These are phyloP conservation scores for Scytalidium lignicola DNA, from an alignment of 2,329 filamentous ascomycete genomes.

Conservation along the genomic window DNA sequence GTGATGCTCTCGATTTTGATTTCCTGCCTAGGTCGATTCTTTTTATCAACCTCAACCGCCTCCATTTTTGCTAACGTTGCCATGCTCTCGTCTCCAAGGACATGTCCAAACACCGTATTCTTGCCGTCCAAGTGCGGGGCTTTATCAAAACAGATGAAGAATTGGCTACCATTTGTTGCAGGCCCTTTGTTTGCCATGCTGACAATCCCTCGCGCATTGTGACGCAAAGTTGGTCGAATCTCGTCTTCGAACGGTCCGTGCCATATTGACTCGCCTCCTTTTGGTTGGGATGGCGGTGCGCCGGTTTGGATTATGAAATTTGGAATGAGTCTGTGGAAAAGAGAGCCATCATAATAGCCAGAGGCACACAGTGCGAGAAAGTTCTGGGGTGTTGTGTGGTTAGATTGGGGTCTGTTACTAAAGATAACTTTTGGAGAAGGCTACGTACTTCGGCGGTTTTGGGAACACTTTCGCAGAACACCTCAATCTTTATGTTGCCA, in stretches of 20 bases:
- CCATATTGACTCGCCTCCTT: constrained; percentile 70
- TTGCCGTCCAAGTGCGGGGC: constrained; percentile 77
- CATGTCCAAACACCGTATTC: constrained; percentile 78
- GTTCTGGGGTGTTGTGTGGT: constrained; percentile 51
- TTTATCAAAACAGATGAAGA: constrained; percentile 74
- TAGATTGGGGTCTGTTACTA: constrained; percentile 9
- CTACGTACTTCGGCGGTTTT: constrained; percentile 76
- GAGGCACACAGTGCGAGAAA: constrained; percentile 84
- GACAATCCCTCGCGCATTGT: constrained; percentile 64
- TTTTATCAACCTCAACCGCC: constrained; percentile 68
- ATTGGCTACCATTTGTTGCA: constrained; percentile 71
- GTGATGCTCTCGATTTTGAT: constrained; percentile 64
- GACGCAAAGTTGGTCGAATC: constrained; percentile 64
- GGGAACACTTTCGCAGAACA: constrained; percentile 93
- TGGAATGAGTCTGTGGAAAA: constrained; percentile 76
- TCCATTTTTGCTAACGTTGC: constrained; percentile 68
- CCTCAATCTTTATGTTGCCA: constrained; percentile 89
- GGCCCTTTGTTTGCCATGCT: constrained; percentile 78
- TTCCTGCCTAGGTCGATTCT: constrained; percentile 64
- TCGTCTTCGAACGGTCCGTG: constrained; percentile 73
- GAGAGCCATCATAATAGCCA: constrained; percentile 67
- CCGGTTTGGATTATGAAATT: constrained; percentile 79
- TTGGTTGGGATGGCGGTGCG: constrained; percentile 56
- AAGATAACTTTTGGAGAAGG: background rate
- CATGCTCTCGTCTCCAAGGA: constrained; percentile 60